phyloP scores from a whole-genome alignment of 2,329 filamentous ascomycete genomes.

The Sarocladiaceae sp. region DNA sequence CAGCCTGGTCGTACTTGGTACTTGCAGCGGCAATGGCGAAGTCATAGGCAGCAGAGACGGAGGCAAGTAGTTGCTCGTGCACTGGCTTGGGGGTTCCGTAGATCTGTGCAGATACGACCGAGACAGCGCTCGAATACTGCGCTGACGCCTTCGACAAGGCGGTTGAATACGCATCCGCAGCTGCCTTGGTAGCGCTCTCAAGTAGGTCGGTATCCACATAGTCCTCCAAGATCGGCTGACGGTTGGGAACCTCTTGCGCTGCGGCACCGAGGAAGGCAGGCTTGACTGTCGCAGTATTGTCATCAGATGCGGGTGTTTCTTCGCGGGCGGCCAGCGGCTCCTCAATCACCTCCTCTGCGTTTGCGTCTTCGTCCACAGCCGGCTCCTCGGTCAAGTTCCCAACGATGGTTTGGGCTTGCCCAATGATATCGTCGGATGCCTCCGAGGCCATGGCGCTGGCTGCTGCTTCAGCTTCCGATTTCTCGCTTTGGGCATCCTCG shows the following conservation, averaged over 20 bases:
- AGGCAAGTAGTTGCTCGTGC: constrained; percentile 63
- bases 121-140: constrained; percentile 62
- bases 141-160: constrained; percentile 61
- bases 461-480: constrained; percentile 18
- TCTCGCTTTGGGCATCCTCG: constrained; percentile 13
- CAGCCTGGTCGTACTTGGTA: constrained; percentile 47
- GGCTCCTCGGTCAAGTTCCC: constrained; percentile 23
- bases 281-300: constrained; percentile 32
- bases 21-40: constrained; percentile 57
- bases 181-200: constrained; percentile 28
- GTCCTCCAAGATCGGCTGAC: constrained; percentile 44
- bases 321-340: constrained; percentile 17
- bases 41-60: constrained; percentile 62
- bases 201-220: constrained; percentile 34
- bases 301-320: constrained; percentile 15
- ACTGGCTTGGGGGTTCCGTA: constrained; percentile 63
- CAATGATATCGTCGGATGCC: constrained; percentile 20
- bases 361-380: constrained; percentile 14
- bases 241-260: constrained; percentile 42
- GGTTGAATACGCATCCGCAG: constrained; percentile 54
- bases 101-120: constrained; percentile 59
- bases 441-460: constrained; percentile 18
- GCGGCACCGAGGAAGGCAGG: constrained; percentile 44
- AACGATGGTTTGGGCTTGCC: constrained; percentile 17
- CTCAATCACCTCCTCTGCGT: constrained; percentile 21